Percentiles rank a stretch among this genome's conserved stretches.
Conservation (phyloP, 805 yeast genomes). For the Komagataella phaffii region DNA sequence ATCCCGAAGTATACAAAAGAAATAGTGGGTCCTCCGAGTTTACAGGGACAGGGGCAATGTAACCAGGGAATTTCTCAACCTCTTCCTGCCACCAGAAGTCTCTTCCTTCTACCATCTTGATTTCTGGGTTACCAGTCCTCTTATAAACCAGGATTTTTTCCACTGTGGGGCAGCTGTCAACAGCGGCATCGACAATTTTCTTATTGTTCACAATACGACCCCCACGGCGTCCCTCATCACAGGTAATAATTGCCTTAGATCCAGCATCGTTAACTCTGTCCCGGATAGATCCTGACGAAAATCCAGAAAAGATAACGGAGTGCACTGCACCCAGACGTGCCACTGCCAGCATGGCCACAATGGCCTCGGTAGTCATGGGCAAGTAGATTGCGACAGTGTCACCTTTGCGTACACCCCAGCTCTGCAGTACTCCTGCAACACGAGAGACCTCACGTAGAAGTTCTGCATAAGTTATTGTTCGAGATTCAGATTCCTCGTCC, state of each 20-base stretch:
- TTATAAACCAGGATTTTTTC: slow-evolving; percentile 75
- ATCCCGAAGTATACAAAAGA: slow-evolving; percentile 92
- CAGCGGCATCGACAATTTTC: slow-evolving; percentile 90
- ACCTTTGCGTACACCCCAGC: slow-evolving; percentile 86
- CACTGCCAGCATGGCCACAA: slow-evolving; percentile 87
- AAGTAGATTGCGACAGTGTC: slow-evolving; percentile 93
- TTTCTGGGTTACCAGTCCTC: slow-evolving; percentile 69
- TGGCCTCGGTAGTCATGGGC: slow-evolving; percentile 97
- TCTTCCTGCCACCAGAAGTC: slow-evolving; percentile 97
- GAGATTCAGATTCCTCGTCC: slow-evolving; percentile 69
- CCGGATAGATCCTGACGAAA: slow-evolving; percentile 80
- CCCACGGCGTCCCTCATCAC: slow-evolving; percentile 93
- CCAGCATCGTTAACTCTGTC: slow-evolving; percentile 87
- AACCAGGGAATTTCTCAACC: slow-evolving; percentile 64
- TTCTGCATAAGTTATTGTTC: slow-evolving; percentile 73
- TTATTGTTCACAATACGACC: slow-evolving; percentile 88
- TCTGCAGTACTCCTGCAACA: slow-evolving; percentile 70
- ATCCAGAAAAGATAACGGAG: slow-evolving; percentile 94
- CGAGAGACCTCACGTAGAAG: slow-evolving; percentile 73
- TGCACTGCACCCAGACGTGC: slow-evolving; percentile 92
- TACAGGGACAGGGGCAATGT: slow-evolving; percentile 79
- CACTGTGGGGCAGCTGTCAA: slow-evolving; percentile 61
- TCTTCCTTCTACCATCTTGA: slow-evolving; percentile 66
- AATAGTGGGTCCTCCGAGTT: slow-evolving; percentile 91
- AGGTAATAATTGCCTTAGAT: slow-evolving; percentile 78